phyloP scores from a whole-genome alignment of 2,329 filamentous ascomycete species.

The Fusarium euwallaceae region DNA sequence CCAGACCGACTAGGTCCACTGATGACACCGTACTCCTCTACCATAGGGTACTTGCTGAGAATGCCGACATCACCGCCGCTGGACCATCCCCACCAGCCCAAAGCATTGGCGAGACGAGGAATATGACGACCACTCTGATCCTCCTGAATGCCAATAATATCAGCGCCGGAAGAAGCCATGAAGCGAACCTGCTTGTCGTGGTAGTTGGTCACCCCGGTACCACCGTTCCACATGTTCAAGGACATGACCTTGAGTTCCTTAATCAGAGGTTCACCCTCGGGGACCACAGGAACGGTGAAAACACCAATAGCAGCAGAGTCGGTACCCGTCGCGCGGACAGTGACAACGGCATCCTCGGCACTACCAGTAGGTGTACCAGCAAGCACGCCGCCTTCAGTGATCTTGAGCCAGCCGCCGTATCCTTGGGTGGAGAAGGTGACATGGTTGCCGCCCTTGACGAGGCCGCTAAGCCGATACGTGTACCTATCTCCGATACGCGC shows the following conservation, averaged over 20 bases:
- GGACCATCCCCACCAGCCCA: conserved; percentile 57
- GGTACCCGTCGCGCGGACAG: conserved; percentile 47
- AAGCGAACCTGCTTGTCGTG: conserved; percentile 56
- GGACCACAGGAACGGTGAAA: conserved; percentile 52
- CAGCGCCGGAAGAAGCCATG: conserved; percentile 48
- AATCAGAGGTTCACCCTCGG: conserved; percentile 46
- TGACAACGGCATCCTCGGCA: conserved; percentile 38
- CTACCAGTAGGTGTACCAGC: conserved; percentile 51
- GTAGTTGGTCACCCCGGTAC: conserved; percentile 52
- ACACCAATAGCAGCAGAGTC: conserved; percentile 44
- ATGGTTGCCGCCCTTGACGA: conserved; percentile 46
- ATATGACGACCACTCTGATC: conserved; percentile 48
- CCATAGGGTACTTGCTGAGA: conserved; percentile 57
- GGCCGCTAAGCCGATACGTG: conserved; percentile 48
- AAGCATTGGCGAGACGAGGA: conserved; percentile 51
- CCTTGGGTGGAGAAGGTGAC: conserved; percentile 47
- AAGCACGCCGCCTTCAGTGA: conserved; percentile 51
- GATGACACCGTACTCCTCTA: conserved; percentile 46
- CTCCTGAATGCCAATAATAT: conserved; percentile 57
- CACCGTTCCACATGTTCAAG: conserved; percentile 58
- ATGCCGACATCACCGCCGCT: conserved; percentile 50
- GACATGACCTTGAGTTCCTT: conserved; percentile 53
- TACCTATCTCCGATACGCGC: conserved; percentile 52
- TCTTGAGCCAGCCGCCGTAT: conserved; percentile 49
- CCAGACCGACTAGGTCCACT: conserved; percentile 37